These are phyloP conservation scores for Floccularia luteovirens DNA, from an alignment of 768 basidiomycete genomes.

Conservation along the genomic window DNA sequence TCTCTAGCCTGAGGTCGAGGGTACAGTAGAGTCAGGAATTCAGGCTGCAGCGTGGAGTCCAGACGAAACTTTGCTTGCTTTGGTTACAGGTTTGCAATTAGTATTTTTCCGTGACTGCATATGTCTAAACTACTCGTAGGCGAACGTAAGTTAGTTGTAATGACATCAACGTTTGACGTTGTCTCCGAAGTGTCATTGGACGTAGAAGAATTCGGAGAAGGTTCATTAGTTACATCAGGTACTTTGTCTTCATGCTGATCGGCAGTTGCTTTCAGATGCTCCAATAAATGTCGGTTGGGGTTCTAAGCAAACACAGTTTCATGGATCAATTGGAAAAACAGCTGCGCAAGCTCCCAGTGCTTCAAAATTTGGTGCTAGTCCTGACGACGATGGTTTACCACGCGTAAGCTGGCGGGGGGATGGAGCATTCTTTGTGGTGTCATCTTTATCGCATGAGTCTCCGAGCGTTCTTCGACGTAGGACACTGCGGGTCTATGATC, in stretches of 20 bases:
- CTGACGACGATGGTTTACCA: constrained; percentile 64
- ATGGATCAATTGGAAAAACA: constrained; percentile 87
- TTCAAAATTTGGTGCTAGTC: constrained; percentile 40
- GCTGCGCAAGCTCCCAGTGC: constrained; percentile 53
- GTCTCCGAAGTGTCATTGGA: constrained; percentile 73
- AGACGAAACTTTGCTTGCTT: constrained; percentile 79
- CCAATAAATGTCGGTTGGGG: constrained; percentile 99
- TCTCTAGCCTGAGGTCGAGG: constrained; percentile 69
- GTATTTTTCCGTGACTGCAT: not conserved
- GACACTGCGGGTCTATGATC: constrained; percentile 66
- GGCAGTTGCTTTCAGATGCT: constrained; percentile 42
- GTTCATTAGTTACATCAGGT: constrained; percentile 21
- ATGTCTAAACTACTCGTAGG: constrained; percentile 24
- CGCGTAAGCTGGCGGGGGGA: constrained; percentile 94
- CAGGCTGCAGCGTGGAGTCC: constrained; percentile 84
- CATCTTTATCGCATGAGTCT: constrained; percentile 46
- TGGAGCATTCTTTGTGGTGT: constrained; percentile 82
- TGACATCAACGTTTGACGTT: constrained; percentile 87
- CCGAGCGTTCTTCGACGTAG: constrained; percentile 34
- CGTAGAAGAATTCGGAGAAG: constrained; percentile 79
- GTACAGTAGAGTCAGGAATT: constrained; percentile 81
- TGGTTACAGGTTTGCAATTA: constrained; percentile 68
- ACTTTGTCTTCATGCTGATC: not conserved
- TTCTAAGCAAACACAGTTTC: constrained; percentile 93
- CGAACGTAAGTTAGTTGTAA: constrained; percentile 74